A percentile compares a stretch with the other conserved stretches of the same genome.
Conservation (phyloP, 2,329 filamentous ascomycete species). For the Penicillium sp. region DNA sequence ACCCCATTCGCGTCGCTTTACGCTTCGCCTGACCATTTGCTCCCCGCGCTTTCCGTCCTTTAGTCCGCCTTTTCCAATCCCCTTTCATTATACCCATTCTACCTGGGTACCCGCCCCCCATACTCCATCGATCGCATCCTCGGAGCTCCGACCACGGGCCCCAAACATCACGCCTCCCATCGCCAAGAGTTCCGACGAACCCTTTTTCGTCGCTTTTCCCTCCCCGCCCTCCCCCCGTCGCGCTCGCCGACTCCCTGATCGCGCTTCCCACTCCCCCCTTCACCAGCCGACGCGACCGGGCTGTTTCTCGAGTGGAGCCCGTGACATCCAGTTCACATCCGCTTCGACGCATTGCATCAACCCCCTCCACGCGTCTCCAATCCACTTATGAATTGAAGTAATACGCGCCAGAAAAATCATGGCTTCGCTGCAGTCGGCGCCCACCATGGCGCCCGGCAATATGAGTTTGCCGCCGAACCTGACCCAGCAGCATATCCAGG, state of each 20-base stretch:
- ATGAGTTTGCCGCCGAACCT: constrained; percentile 67
- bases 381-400: constrained; percentile 37
- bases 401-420: constrained; percentile 59
- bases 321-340: constrained; percentile 20
- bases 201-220: constrained; percentile 32
- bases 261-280: constrained; percentile 24
- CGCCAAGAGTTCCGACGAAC: constrained; percentile 38
- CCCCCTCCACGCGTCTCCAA: constrained; percentile 17
- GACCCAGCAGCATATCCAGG: constrained; percentile 77
- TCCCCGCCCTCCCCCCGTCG: constrained; percentile 24
- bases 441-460: constrained; percentile 69
- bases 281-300: constrained; percentile 27
- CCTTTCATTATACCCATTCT: constrained; percentile 15
- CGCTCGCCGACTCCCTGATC: constrained; percentile 25
- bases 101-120: constrained; percentile 23
- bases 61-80: constrained; percentile 25
- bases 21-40: constrained; percentile 26
- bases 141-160: constrained; percentile 28
- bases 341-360: constrained; percentile 26
- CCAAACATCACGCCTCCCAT: constrained; percentile 38
- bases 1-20: constrained; percentile 27
- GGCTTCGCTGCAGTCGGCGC: constrained; percentile 78
- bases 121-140: constrained; percentile 32
- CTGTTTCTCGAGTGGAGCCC: constrained; percentile 23
- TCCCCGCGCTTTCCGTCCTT: constrained; percentile 11